Conservation (phyloP, 2,329 filamentous ascomycete genomes). For the Aspergillus phoenicis region DNA sequence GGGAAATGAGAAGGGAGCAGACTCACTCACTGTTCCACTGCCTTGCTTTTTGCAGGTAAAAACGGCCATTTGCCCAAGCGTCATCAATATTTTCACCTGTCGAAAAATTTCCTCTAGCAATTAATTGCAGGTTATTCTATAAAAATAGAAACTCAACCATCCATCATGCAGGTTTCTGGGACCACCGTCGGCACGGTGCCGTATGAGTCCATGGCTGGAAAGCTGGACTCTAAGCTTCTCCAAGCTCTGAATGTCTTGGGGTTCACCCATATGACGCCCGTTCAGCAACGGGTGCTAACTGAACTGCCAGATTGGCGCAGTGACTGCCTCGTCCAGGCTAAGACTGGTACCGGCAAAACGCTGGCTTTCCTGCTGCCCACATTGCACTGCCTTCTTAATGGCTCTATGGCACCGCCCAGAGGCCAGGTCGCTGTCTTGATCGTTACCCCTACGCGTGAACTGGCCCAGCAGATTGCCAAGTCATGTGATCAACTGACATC, state of each 20-base stretch:
- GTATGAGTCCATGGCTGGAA: slow-evolving; percentile 38
- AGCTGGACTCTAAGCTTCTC: slow-evolving; percentile 37
- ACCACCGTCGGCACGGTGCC: slow-evolving; percentile 28
- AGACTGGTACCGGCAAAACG: slow-evolving; percentile 56
- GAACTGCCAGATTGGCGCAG: slow-evolving; percentile 53
- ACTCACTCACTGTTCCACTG: neutral
- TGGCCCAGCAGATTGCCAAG: slow-evolving; percentile 55
- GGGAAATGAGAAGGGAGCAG: neutral
- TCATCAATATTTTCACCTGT: neutral
- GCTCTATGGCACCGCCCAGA: slow-evolving; percentile 25
- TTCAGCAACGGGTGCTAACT: slow-evolving; percentile 57
- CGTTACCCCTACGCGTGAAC: slow-evolving; percentile 53
- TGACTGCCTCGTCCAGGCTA: slow-evolving; percentile 58
- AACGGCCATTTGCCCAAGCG: neutral
- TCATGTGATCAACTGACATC: slow-evolving; percentile 48
- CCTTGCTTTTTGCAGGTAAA: neutral
- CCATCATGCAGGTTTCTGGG: slow-evolving; percentile 8
- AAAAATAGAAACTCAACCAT: neutral
- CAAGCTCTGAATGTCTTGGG: slow-evolving; percentile 37
- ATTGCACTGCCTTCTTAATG: slow-evolving; percentile 48
- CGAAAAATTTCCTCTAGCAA: neutral
- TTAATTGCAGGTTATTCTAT: neutral
- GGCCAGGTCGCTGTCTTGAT: slow-evolving; percentile 51
- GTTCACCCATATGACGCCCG: slow-evolving; percentile 53
- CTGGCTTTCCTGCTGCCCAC: slow-evolving; percentile 53